These are phyloP conservation scores for Pleurozium schreberi DNA, from an alignment of 225 moss, liverwort and hornwort species.

Conservation along the genomic window DNA sequence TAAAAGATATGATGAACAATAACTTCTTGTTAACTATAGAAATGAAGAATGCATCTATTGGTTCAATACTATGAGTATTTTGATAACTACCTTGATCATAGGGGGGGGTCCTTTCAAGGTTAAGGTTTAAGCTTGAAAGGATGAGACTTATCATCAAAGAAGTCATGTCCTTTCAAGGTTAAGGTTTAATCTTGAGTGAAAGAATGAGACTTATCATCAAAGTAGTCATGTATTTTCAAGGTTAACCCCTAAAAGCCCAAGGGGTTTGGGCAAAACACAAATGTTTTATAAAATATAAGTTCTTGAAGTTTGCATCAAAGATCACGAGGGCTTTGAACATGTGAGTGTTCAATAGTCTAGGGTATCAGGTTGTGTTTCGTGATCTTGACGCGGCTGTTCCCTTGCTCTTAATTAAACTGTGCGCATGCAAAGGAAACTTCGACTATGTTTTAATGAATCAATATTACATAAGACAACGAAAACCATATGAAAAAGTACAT, in stretches of 20 bases:
- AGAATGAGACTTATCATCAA: too few species aligned
- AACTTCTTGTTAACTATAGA: background rate
- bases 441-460: too few species aligned
- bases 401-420: background rate
- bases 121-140: background rate
- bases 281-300: too few species aligned
- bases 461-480: too few species aligned
- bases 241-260: too few species aligned
- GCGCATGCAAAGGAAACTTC: too few species aligned
- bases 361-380: background rate
- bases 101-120: fast-evolving
- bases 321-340: too few species aligned
- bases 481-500: background rate
- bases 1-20: fast-evolving
- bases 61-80: fast-evolving
- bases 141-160: background rate
- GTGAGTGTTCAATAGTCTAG: background rate
- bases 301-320: too few species aligned
- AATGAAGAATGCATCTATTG: background rate
- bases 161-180: too few species aligned
- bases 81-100: background rate
- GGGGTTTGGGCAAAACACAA: too few species aligned
- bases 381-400: background rate
- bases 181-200: too few species aligned
- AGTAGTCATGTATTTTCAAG: too few species aligned